A percentile compares a stretch with the other conserved stretches of the same genome.
Evolutionary conservation across 225 moss, liverwort and hornwort species (phyloP).

Genomic region (Asterella californica): DNA sequence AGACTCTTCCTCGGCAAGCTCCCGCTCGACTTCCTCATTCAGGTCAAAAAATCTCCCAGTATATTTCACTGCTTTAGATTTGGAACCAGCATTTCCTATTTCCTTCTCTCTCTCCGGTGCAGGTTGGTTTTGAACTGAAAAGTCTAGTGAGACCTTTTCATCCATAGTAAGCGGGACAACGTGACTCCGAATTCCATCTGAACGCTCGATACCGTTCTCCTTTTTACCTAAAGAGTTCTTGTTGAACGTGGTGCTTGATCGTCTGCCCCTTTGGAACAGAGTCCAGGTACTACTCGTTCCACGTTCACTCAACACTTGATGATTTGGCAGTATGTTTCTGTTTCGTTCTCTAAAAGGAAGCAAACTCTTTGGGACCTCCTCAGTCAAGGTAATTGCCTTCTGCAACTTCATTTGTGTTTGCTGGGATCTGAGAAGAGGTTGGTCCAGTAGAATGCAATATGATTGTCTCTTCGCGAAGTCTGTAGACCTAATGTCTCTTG

Average conservation of each 20-base stretch:
- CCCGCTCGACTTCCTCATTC: slow-evolving; percentile 84
- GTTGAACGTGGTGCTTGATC: not conserved
- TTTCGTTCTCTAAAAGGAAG: slow-evolving; percentile 9
- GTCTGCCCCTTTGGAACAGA: not conserved
- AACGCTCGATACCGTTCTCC: not conserved
- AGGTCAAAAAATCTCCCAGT: slow-evolving; percentile 79
- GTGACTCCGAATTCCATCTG: not conserved
- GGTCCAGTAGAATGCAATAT: not conserved
- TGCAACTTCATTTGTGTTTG: slow-evolving; percentile 1
- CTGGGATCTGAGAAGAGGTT: not conserved
- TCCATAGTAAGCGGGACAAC: too few species aligned
- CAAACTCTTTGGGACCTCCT: not conserved
- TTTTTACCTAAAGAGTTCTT: not conserved
- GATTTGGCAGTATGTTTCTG: not conserved
- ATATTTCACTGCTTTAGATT: slow-evolving; percentile 30
- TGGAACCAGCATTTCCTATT: not conserved
- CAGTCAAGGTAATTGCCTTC: not conserved
- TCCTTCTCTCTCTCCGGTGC: not conserved
- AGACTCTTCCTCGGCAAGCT: slow-evolving; percentile 49
- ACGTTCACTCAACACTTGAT: slow-evolving; percentile 16
- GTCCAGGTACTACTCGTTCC: slow-evolving; percentile 9
- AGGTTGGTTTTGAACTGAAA: not conserved
- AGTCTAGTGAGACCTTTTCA: not conserved
- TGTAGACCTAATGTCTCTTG: slow-evolving; percentile 6
- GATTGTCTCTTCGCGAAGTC: not conserved